Conservation (phyloP, 108 stramenopile genomes). For the Nitzschia inconspicua region DNA sequence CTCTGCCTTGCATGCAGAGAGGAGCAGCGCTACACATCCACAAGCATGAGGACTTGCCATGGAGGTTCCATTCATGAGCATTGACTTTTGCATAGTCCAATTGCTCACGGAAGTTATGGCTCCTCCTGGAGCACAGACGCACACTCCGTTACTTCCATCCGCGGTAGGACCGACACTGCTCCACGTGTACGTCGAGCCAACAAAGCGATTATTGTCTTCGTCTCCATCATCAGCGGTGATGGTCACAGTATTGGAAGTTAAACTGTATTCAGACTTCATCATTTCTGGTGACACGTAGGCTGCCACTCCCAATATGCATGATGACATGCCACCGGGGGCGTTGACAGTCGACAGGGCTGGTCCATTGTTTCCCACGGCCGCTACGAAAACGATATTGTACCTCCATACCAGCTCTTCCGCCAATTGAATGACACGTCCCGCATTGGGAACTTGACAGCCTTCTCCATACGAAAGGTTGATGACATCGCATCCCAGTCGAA, state of each 20-base stretch:
- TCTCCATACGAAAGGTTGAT: constrained; percentile 91
- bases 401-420: constrained; percentile 65
- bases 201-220: no score
- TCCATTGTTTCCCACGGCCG: constrained; percentile 88
- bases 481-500: constrained; percentile 71
- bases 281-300: constrained; percentile 81
- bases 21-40: constrained; percentile 79
- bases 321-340: constrained; percentile 71
- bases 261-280: constrained; percentile 61
- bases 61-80: constrained; percentile 88
- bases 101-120: constrained; percentile 86
- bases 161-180: constrained; percentile 78
- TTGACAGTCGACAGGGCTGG: constrained; percentile 87
- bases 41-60: constrained; percentile 78
- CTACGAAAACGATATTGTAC: constrained; percentile 74
- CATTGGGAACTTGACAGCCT: constrained; percentile 52
- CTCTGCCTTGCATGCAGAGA: constrained; percentile 69
- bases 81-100: constrained; percentile 72
- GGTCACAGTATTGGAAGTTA: constrained; percentile 7
- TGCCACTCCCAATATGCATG: constrained; percentile 65
- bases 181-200: constrained; percentile 84
- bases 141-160: constrained; percentile 75
- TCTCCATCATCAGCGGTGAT: constrained; percentile 7
- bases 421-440: constrained; percentile 53
- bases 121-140: constrained; percentile 86